Base-by-base conservation (phyloP, 2,329 filamentous ascomycete genomes). In the Bipolaris oryzae region DNA sequence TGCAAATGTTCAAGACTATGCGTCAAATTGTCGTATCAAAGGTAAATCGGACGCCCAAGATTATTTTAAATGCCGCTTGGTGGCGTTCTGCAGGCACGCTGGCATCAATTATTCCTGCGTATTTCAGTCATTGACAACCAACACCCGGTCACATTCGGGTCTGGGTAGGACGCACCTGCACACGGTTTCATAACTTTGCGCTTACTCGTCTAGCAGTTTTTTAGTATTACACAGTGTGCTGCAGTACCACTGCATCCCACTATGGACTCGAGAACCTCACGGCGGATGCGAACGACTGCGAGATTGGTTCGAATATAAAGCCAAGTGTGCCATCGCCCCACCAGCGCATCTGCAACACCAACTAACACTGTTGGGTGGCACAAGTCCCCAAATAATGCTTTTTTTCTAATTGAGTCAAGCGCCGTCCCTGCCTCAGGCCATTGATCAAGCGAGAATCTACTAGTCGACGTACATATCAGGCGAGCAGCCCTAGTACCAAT, bases 221-320 rank as follows among this genome's bases (percentile, higher is more conserved):
- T 66, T n/a, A 60, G 61, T 31, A 53, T 58, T 25, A 61, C 54
- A 28, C 65, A 69, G 21, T 69, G 65, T 6, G 42, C 58, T n/a
- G 58, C 62, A 11, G 59, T 64, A 15, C 56, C 57, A 23, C 5
- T 68, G 1, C 61, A 53, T 47, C 59, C 41, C 45, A 50, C 10
- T 57, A 65, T 55, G 66, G 66, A 0, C 67, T 66, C 21, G 66
- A 65, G n/a, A 68, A 63, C 28, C 65, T 62, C 13, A 47, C 56
- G 44, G 52, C 54, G n/a, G 43, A 53, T 7, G 45, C 66, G 43
- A 62, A 46, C n/a, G 28, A 42, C 16, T 43, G 52, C 4, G 25
- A 61, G 21, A 16, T 66, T 20, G 59, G 62, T 45, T 57, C 59
- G 15, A 54, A 49, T 25, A 46, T 64, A 31, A 64, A 64, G 41